Base-by-base conservation (phyloP, 495 filamentous ascomycete genomes). In the Aspergillus avenaceus region DNA sequence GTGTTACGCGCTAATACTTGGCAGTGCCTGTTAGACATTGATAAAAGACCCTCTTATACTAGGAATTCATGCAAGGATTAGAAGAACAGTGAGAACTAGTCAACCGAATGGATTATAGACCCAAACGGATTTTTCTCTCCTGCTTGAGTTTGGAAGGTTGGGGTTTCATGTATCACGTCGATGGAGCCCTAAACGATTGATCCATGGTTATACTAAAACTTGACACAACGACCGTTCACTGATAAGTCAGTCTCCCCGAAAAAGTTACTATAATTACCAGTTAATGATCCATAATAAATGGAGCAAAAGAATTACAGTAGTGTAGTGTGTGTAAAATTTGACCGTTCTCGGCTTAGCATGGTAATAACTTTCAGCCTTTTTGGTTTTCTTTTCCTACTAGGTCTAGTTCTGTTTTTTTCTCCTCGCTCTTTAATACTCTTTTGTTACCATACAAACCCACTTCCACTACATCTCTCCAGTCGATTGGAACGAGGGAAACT, bases 401-500 rank as follows among this genome's bases (percentile, higher is more conserved):
- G n/a, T n/a, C n/a, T n/a, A n/a, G n/a, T n/a, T n/a, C n/a, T n/a
- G n/a, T n/a, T n/a, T n/a, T n/a, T n/a, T n/a, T 34, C 29, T 12
- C 29, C 29, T 14, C 32, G 3, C 9, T 22, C 18, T 32, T 22
- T 25, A 27, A 8, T 18, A 25, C 25, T 29, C 42, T 12, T 16
- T 27, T 28, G 19, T 21, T 16, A 23, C 27, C 23, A 45, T 8
- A 6, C 2, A 5, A 14, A 19, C 25, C 31, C 26, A 32, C 27
- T 29, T 13, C 23, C 43, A 19, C 19, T 34, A 24, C 37, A 8
- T 47, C 46, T 50, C 52, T 18, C 52, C 52, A 41, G 31, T 34
- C 41, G 36, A 55, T 55, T 55, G 53, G 53, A 51, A 55, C 53
- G 42, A 16, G 12, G 14, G 42, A 31, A n/a, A n/a, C n/a, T n/a